Percentiles rank a stretch among this genome's conserved stretches.
These are phyloP conservation scores for Botrytis porri DNA, from an alignment of 2,329 filamentous ascomycete genomes.

Conservation along the genomic window DNA sequence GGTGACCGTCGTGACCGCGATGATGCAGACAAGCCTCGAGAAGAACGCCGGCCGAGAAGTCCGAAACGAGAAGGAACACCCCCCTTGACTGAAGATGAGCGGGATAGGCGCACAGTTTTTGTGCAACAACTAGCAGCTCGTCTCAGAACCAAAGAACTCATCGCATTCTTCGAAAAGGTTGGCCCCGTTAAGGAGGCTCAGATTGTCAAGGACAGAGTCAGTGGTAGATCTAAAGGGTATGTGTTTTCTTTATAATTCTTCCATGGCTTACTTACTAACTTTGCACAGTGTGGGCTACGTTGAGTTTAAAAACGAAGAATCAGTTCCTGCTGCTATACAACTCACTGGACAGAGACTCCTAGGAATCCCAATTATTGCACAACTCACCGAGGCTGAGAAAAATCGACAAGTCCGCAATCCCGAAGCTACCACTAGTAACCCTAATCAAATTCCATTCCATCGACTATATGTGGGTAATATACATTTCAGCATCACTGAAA, in stretches of 20 bases:
- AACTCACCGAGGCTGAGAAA: constrained; percentile 98
- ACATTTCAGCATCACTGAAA: constrained; percentile 98
- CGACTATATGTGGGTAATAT: constrained; percentile 99
- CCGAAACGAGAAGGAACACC: constrained; percentile 56
- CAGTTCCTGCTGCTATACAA: constrained; percentile 87
- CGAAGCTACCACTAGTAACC: constrained; percentile 63
- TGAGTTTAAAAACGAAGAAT: constrained; percentile 96
- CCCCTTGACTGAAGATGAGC: constrained; percentile 87
- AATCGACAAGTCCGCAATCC: constrained; percentile 91
- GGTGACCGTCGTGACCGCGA: constrained; percentile 51
- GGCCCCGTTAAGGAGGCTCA: constrained; percentile 95
- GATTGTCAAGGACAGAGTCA: constrained; percentile 97
- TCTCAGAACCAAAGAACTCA: constrained; percentile 86
- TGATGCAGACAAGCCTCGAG: constrained; percentile 46
- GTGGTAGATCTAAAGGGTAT: constrained; percentile 95
- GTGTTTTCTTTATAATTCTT: constrained; percentile 36
- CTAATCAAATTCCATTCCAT: constrained; percentile 90
- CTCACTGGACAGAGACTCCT: constrained; percentile 98
- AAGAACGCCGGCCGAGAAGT: constrained; percentile 44
- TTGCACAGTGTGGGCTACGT: constrained; percentile 86
- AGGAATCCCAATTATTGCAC: constrained; percentile 97
- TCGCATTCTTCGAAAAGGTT: constrained; percentile 92
- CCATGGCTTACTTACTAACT: constrained; percentile 40
- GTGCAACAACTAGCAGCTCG: constrained; percentile 97
- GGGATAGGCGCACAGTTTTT: constrained; percentile 94